Evolutionary conservation across 345 rosid species (phyloP).

Genomic region (Eucalyptus polybractea): DNA sequence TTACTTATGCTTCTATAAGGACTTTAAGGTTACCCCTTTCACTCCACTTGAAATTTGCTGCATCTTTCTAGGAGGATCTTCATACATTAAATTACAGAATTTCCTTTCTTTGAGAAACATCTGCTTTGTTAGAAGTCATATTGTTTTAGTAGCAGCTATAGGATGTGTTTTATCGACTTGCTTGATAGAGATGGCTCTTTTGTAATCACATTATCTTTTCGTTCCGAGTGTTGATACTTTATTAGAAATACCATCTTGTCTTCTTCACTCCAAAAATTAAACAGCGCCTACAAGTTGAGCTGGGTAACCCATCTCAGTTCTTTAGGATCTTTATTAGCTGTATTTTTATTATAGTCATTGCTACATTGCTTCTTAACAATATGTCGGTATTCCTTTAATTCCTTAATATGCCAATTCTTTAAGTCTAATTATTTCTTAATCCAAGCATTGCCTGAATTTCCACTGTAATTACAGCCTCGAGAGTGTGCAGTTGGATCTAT

Average conservation of each 20-base stretch:
- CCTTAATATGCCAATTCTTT: not conserved
- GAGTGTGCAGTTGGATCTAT: constrained; percentile 29
- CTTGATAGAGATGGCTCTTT: not conserved
- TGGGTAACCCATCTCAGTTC: not conserved
- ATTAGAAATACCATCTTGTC: not conserved
- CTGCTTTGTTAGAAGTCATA: not conserved
- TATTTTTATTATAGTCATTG: not conserved
- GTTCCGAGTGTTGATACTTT: not conserved
- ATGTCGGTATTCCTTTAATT: not conserved
- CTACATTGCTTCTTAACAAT: not conserved
- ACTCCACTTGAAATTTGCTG: not conserved
- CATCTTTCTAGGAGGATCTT: not conserved
- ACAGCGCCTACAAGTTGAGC: not conserved
- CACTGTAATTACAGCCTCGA: constrained; percentile 42
- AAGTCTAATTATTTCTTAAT: not conserved
- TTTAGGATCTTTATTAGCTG: not conserved
- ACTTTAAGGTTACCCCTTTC: constrained; percentile 53
- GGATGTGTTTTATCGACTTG: not conserved
- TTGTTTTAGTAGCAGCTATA: not conserved
- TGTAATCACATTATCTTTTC: not conserved
- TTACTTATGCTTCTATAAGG: constrained; percentile 75
- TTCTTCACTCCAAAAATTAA: not conserved
- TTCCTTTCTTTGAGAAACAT: not conserved
- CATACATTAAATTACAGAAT: not conserved
- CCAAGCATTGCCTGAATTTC: constrained; percentile 1